These are phyloP conservation scores for Ascochyta fabae DNA, from an alignment of 2,329 filamentous ascomycete genomes.

Conservation along the genomic window DNA sequence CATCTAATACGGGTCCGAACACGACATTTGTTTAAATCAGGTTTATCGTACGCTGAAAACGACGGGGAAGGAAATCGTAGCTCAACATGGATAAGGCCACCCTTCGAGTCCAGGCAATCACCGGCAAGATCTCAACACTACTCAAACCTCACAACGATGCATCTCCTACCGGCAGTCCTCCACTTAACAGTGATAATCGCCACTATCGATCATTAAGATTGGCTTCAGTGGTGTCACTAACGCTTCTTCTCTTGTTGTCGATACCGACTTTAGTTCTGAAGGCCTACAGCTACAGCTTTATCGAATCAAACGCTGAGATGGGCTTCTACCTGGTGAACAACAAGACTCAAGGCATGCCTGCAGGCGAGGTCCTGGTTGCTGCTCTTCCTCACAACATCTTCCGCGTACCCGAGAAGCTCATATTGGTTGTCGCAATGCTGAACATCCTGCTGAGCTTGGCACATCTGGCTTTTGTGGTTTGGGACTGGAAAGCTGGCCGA, in stretches of 20 bases:
- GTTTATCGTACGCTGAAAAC: too few relatives aligned
- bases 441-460: conserved; percentile 6
- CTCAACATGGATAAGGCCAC: conserved; percentile 22
- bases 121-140: conserved; percentile 21
- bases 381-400: conserved; percentile 38
- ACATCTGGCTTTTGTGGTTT: conserved; percentile 6
- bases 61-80: not conserved
- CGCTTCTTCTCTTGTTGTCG: conserved; percentile 7
- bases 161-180: conserved; percentile 15
- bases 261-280: conserved; percentile 30
- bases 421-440: conserved; percentile 6
- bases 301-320: conserved; percentile 40
- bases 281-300: conserved; percentile 41
- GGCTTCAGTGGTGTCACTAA: conserved; percentile 3
- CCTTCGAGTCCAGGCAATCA: conserved; percentile 14
- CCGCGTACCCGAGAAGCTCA: conserved; percentile 27
- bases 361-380: conserved; percentile 30
- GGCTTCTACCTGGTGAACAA: conserved; percentile 38
- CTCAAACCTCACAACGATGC: conserved; percentile 19
- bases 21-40: not conserved
- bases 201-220: conserved; percentile 5
- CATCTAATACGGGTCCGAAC: conserved; percentile 6
- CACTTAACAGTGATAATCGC: conserved; percentile 2
- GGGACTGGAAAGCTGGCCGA: conserved; percentile 12
- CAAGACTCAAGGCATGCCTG: conserved; percentile 16